Evolutionary conservation across 495 filamentous ascomycete genomes (phyloP), one percentile per base, ranked within the genome.

Genomic region (Thermothielavioides terrestris): DNA sequence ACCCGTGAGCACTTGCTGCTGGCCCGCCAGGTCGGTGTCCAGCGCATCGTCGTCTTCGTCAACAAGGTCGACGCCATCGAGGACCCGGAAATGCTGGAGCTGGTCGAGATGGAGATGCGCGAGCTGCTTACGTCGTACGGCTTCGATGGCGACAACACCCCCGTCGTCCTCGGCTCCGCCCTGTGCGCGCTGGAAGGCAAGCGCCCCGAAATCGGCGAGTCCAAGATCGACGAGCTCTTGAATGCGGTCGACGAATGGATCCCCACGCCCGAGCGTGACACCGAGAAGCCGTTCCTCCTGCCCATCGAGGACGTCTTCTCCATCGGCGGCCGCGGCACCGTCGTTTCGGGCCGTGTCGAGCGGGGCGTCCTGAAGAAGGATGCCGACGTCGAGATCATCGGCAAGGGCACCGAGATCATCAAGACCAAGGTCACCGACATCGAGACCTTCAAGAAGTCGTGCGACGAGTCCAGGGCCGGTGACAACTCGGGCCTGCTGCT

Each of bases 41-140:
- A 96, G 74, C 86, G 83, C 73, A 87, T 98, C 44, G 94, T 98
- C 56, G 92, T 98, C 54, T 98, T 98, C 71, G 94, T 98, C 61
- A 98, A 98, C 83, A 98, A 98, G 79, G 79, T 97, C 67, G 92
- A 98, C 68, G 85, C 88, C 47, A 76, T 98, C 26, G 89, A 98
- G 54, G 92, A 98, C 74, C 83, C 85, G 39, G 92, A 98, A 72
- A 98, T 98, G 92, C 83, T 98, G 81, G 92, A 98, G 75, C 85
- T 98, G 45, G 92, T 98, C 63, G 92, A 98, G 80, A 91, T 98
- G 82, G 92, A 98, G 74, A 98, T 98, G 92, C 86, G 92, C 61
- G 92, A 98, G 71, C 84, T 97, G 27, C 83, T 98, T 49, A 80
- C 63, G 52, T 81, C 78, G 55, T 98, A 98, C 68, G 89, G 89